Evolutionary conservation across 768 basidiomycete genomes (phyloP), one percentile per base, ranked within the genome.

Genomic region (Naganishia friedmannii): DNA sequence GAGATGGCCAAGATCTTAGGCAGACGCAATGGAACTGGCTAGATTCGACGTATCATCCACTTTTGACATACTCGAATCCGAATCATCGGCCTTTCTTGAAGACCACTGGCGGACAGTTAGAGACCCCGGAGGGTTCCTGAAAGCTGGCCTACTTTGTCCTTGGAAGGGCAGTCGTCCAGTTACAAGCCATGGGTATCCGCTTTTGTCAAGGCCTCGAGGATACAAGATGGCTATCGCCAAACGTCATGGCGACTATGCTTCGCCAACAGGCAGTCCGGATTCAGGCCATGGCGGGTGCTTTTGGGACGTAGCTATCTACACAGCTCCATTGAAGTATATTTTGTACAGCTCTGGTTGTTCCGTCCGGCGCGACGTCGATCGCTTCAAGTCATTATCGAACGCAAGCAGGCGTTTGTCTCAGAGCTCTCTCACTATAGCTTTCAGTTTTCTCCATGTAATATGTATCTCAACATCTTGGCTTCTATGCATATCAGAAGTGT

Each of bases 1-100:
- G 94, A 94, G 73, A 84, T 97, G 73, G 90, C 88, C 3, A 79
- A 84, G 55, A 85, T 95, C 68, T 83, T 95, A 66, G 65, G 58
- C 23, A 63, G 12, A 29, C 21, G 42, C 21, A 63, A 63, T 42
- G 60, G 23, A n/a, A 45, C 60, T 42, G 60, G 60, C 42, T 63
- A 26, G 29, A 23, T 5, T 42, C 26, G 28, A 5, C 54, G 1
- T 21, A n/a, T 4, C 23, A 26, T 51, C 23, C 3, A 51, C 23
- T 13, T 23, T 51, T 26, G 48, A 21, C 15, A 4, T 7, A 10
- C 42, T 42, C 48, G 23, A 51, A 26, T 26, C 54, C n/a, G n/a
- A n/a, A 29, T 9, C 54, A 55, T 29, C 19, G 23, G 29, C 29
- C 28, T 55, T 54, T 54, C 45, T 21, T 46, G 45, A 46, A 46